Evolutionary conservation across 73 alveolate genomes (phyloP).

Genomic region (Diophrys appendiculata): DNA sequence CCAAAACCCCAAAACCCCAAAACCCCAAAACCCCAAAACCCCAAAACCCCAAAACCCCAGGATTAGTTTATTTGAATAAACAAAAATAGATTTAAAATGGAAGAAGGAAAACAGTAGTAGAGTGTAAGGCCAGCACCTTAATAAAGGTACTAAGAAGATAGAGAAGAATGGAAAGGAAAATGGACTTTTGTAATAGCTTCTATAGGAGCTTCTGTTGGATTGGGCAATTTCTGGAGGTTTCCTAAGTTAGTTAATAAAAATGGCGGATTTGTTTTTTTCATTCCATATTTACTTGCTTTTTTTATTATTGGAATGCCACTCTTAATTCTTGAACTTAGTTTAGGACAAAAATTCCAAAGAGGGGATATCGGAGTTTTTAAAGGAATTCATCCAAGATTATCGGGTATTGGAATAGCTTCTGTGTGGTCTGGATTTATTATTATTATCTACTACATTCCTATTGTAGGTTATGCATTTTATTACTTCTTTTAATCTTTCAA

Average conservation of each 20-base stretch:
- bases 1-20: no score
- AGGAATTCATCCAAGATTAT: not conserved
- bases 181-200: no score
- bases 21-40: no score
- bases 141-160: no score
- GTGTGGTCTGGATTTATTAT: not conserved
- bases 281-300: not conserved
- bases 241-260: not conserved
- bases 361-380: conserved; percentile 12
- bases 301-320: not conserved
- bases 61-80: no score
- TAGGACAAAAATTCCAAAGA: not conserved
- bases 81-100: no score
- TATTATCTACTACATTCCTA: not conserved
- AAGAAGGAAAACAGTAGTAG: no score
- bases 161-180: no score
- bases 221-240: not conserved
- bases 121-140: no score
- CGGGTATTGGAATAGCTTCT: not conserved
- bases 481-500: not conserved
- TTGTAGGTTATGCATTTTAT: not conserved
- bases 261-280: not conserved
- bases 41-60: no score
- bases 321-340: not conserved
- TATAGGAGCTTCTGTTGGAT: not conserved